Percentiles rank a stretch among this genome's conserved stretches.
phyloP scores from a whole-genome alignment of 139 green algal species.

The Ostreobium quekettii region DNA sequence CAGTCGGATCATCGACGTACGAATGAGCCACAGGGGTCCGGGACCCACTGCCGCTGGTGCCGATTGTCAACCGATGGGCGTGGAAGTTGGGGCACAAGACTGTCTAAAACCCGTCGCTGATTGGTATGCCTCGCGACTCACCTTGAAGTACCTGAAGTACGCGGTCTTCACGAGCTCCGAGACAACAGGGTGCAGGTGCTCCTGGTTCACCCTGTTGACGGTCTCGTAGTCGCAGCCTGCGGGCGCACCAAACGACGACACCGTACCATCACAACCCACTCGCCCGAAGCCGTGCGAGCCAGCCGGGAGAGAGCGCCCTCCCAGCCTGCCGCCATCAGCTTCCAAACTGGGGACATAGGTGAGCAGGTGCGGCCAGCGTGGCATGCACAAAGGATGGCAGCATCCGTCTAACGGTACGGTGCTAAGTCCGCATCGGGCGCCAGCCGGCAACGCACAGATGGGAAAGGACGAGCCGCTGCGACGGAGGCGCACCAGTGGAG shows the following conservation, averaged over 20 bases:
- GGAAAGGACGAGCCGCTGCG: neutral
- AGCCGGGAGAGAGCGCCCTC: no score
- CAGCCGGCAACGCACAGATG: neutral
- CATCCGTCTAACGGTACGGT: neutral
- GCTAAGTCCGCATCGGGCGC: neutral
- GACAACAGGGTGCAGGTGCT: conserved; percentile 53
- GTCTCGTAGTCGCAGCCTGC: conserved; percentile 57
- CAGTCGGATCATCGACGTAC: neutral
- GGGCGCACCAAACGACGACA: neutral
- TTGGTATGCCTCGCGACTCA: conserved; percentile 12
- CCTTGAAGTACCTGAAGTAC: conserved; percentile 93
- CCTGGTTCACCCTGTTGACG: conserved; percentile 57
- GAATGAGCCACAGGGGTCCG: neutral
- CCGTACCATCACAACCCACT: no score
- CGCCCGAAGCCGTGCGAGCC: no score
- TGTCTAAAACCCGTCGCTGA: no score
- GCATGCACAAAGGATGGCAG: neutral
- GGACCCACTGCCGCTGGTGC: neutral
- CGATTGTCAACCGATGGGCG: no score
- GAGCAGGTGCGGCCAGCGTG: neutral
- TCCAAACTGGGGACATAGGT: neutral
- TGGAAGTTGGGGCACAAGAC: no score
- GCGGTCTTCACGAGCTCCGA: conserved; percentile 55
- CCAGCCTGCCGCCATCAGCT: no score
- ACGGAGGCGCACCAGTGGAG: neutral